A percentile compares a stretch with the other conserved stretches of the same genome.
phyloP scores from a whole-genome alignment of 1,284 basidiomycete genomes.

The Fistulinella cinereoalba region DNA sequence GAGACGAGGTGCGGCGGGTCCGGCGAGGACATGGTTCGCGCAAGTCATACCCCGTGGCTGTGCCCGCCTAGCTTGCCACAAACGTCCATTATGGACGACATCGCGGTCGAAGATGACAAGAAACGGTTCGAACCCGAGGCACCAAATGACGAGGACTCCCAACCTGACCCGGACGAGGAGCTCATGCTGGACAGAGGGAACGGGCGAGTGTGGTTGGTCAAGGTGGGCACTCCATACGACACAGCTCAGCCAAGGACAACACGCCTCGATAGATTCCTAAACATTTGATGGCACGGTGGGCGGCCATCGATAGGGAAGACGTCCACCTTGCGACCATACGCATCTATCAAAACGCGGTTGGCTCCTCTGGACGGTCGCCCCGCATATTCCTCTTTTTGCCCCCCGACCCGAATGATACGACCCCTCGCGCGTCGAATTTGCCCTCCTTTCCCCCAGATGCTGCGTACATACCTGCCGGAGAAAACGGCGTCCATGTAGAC shows the following conservation, averaged over 20 bases:
- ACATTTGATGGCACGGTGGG: slow-evolving; percentile 70
- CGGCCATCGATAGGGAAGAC: slow-evolving; percentile 50
- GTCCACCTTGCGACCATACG: slow-evolving; percentile 72
- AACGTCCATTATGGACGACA: slow-evolving; percentile 43
- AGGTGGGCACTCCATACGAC: slow-evolving; percentile 42
- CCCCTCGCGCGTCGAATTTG: slow-evolving; percentile 27
- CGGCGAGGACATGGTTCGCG: too few relatives aligned
- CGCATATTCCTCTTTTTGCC: slow-evolving; percentile 69
- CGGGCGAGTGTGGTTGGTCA: slow-evolving; percentile 76
- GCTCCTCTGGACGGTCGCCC: slow-evolving; percentile 47
- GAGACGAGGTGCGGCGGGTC: slow-evolving; percentile 60
- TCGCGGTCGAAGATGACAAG: slow-evolving; percentile 58
- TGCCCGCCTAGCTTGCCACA: neutral
- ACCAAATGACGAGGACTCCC: slow-evolving; percentile 49
- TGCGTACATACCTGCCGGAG: slow-evolving; percentile 38
- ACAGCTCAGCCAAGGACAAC: neutral
- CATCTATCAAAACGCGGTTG: slow-evolving; percentile 55
- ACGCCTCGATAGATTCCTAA: slow-evolving; percentile 56
- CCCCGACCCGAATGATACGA: slow-evolving; percentile 49
- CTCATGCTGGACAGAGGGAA: slow-evolving; percentile 70
- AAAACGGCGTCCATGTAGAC: slow-evolving; percentile 49
- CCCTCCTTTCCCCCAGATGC: slow-evolving; percentile 36
- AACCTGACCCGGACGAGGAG: slow-evolving; percentile 74
- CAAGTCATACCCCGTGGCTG: neutral
- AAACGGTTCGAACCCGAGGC: slow-evolving; percentile 61